Conservation (phyloP, 129 eudicot species). For the Escallonia rubra region DNA sequence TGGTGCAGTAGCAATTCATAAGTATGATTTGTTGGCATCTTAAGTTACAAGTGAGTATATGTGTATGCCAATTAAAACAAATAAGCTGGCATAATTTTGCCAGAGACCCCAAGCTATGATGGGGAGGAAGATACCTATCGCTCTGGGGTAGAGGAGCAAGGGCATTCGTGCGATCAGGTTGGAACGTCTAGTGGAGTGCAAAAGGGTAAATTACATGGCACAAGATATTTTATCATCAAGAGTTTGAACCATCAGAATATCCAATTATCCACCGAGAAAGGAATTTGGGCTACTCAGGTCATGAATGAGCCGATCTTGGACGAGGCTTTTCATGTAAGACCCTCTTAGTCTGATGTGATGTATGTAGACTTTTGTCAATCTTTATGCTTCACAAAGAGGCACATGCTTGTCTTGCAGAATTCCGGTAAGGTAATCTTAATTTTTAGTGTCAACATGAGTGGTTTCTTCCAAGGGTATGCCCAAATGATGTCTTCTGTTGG, state of each 20-base stretch:
- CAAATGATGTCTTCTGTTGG: conserved; percentile 96
- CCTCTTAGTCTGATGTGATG: not conserved
- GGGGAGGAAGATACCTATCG: conserved; percentile 40
- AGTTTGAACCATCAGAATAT: conserved; percentile 83
- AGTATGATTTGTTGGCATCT: not conserved
- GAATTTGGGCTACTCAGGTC: conserved; percentile 95
- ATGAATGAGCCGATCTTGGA: conserved; percentile 95
- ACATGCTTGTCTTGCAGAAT: conserved; percentile 63
- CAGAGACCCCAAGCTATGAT: conserved; percentile 53
- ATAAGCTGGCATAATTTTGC: conserved; percentile 33
- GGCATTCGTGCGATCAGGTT: conserved; percentile 34
- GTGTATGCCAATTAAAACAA: conserved; percentile 26
- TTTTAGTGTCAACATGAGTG: conserved; percentile 95
- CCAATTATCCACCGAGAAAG: conserved; percentile 65
- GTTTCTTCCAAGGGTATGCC: conserved; percentile 96
- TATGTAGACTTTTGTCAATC: conserved; percentile 3
- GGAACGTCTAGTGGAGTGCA: conserved; percentile 44
- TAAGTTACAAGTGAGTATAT: not conserved
- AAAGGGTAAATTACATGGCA: conserved; percentile 34
- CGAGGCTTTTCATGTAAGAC: conserved; percentile 89
- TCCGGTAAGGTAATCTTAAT: conserved; percentile 77
- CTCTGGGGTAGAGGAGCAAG: conserved; percentile 52
- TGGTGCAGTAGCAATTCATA: not conserved
- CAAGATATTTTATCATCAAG: conserved; percentile 87
- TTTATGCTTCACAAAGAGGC: conserved; percentile 17